phyloP scores from a whole-genome alignment of 2,329 filamentous ascomycete genomes.

The Aotearoamyces nothofagi region DNA sequence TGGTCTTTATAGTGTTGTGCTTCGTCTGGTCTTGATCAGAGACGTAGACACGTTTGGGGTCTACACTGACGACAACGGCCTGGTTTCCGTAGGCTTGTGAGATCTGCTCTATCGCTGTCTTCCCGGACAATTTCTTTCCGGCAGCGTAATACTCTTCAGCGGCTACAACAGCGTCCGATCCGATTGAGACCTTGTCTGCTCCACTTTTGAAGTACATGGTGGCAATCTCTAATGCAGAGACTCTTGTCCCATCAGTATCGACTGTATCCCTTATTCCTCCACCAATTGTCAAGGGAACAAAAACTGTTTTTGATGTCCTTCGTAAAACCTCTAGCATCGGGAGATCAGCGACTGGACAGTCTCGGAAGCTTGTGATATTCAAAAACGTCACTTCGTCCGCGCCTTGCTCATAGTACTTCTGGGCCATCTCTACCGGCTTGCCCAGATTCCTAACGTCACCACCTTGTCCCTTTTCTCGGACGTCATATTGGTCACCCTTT shows the following conservation, averaged over 20 bases:
- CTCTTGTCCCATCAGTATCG: constrained; percentile 71
- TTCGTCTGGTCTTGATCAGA: constrained; percentile 49
- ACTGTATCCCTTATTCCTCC: constrained; percentile 89
- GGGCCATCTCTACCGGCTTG: constrained; percentile 91
- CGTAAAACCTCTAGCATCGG: constrained; percentile 94
- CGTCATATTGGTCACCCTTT: constrained; percentile 97
- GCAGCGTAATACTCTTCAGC: constrained; percentile 78
- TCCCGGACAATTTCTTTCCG: constrained; percentile 55
- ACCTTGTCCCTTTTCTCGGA: constrained; percentile 65
- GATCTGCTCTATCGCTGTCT: constrained; percentile 90
- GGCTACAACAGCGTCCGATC: constrained; percentile 83
- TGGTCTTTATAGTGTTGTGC: constrained; percentile 58
- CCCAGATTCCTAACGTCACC: constrained; percentile 77
- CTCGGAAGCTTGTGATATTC: constrained; percentile 96
- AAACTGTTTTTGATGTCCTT: constrained; percentile 76
- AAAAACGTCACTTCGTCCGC: constrained; percentile 95
- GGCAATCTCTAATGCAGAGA: constrained; percentile 85
- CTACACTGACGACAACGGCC: constrained; percentile 89
- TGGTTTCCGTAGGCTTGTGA: constrained; percentile 88
- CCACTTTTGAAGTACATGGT: constrained; percentile 96
- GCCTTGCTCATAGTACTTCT: constrained; percentile 88
- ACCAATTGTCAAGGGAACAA: constrained; percentile 89
- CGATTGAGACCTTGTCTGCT: constrained; percentile 95
- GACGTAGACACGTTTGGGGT: constrained; percentile 86
- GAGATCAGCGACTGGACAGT: constrained; percentile 80